phyloP scores from a whole-genome alignment of 768 basidiomycete species.

The Scleroderma bovista region DNA sequence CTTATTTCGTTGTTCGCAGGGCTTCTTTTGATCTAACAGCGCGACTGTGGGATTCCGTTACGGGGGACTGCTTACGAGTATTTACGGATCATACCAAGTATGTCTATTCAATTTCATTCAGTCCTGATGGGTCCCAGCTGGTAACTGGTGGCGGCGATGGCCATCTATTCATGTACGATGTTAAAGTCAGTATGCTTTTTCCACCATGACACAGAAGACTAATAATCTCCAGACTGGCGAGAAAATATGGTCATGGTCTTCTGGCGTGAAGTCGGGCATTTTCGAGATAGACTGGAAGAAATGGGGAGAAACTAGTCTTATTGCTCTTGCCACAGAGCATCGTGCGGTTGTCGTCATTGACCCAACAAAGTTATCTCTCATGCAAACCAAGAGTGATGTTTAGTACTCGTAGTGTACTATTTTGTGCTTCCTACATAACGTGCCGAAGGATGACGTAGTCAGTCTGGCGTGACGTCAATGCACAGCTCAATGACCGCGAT shows the following conservation, averaged over 20 bases:
- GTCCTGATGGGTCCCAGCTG: conserved; percentile 65
- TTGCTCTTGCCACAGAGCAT: conserved; percentile 67
- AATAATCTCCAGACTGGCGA: conserved; percentile 34
- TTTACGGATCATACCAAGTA: conserved; percentile 68
- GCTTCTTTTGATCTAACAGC: conserved; percentile 79
- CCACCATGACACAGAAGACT: conserved; percentile 2
- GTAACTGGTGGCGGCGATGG: conserved; percentile 81
- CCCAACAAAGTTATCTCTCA: conserved; percentile 40
- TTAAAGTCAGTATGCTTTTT: conserved; percentile 43
- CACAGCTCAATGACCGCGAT: neutral
- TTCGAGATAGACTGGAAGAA: conserved; percentile 77
- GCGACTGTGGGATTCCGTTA: conserved; percentile 77
- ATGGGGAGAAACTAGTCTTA: conserved; percentile 46
- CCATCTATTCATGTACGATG: conserved; percentile 64
- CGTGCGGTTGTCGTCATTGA: conserved; percentile 66
- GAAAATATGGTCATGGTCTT: conserved; percentile 61
- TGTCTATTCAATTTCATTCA: conserved; percentile 71
- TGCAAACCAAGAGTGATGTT: neutral
- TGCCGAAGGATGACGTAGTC: neutral
- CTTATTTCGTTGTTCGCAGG: conserved; percentile 30
- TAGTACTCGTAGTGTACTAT: neutral
- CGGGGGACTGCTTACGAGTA: conserved; percentile 67
- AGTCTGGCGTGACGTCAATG: neutral
- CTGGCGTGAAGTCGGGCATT: conserved; percentile 57
- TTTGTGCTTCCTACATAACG: neutral